Evolutionary conservation across 805 yeast genomes (phyloP).

Genomic region (Nakazawaea siamensis): DNA sequence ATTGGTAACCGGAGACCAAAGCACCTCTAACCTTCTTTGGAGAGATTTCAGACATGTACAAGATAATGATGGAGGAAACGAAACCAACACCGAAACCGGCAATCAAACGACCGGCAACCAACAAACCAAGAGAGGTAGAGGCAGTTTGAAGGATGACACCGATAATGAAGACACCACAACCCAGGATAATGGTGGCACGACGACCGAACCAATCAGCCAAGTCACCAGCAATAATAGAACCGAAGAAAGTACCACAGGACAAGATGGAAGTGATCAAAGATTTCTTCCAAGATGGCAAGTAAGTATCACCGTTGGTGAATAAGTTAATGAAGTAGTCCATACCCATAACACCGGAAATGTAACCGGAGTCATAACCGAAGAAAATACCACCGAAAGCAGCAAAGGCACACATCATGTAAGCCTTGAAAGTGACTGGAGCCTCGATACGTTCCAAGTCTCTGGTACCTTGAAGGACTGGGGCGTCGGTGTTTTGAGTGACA

Average conservation of each 20-base stretch:
- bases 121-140: slow-evolving; percentile 34
- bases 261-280: slow-evolving; percentile 62
- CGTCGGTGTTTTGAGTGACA: background rate
- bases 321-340: slow-evolving; percentile 38
- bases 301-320: slow-evolving; percentile 16
- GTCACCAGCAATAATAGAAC: slow-evolving; percentile 57
- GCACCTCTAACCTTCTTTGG: slow-evolving; percentile 78
- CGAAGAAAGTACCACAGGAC: slow-evolving; percentile 64
- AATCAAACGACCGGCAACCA: slow-evolving; percentile 62
- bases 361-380: slow-evolving; percentile 65
- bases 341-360: slow-evolving; percentile 57
- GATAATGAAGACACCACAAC: slow-evolving; percentile 35
- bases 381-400: slow-evolving; percentile 64
- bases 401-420: slow-evolving; percentile 39
- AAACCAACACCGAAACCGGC: slow-evolving; percentile 78
- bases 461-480: slow-evolving; percentile 10
- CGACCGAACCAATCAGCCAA: slow-evolving; percentile 38
- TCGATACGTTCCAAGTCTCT: slow-evolving; percentile 20
- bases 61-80: slow-evolving; percentile 67
- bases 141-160: slow-evolving; percentile 44
- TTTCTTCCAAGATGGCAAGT: slow-evolving; percentile 22
- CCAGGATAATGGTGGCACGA: slow-evolving; percentile 34
- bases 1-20: slow-evolving; percentile 66
- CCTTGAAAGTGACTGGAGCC: slow-evolving; percentile 27
- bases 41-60: slow-evolving; percentile 73